Conservation (phyloP, 495 filamentous ascomycete genomes). For the Aspergillus haitiensis region DNA sequence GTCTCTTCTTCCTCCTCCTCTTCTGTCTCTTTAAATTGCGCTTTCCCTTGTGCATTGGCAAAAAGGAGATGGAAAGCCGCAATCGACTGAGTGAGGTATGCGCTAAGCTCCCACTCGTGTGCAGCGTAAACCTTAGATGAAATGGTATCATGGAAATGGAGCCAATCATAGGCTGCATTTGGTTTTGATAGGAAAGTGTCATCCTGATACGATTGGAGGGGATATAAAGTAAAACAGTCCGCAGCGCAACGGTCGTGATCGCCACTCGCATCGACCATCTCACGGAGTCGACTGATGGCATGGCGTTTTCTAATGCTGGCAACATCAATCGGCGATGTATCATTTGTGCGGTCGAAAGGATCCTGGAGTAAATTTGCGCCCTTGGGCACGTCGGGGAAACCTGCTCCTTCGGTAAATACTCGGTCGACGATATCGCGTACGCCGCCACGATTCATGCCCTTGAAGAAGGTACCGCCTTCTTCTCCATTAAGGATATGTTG, state of each 20-base stretch:
- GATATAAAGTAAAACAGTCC: slow-evolving; percentile 81
- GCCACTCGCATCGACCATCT: slow-evolving; percentile 86
- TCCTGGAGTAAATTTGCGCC: slow-evolving; percentile 37
- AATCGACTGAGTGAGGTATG: slow-evolving; percentile 81
- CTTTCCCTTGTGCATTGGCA: slow-evolving; percentile 52
- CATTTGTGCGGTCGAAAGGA: slow-evolving; percentile 30
- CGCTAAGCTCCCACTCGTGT: slow-evolving; percentile 85
- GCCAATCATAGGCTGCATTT: slow-evolving; percentile 83
- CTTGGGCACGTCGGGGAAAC: slow-evolving; percentile 64
- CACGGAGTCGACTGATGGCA: slow-evolving; percentile 74
- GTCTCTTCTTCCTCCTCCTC: slow-evolving; percentile 55
- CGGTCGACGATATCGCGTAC: slow-evolving; percentile 80
- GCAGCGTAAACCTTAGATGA: slow-evolving; percentile 68
- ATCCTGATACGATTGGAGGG: slow-evolving; percentile 84
- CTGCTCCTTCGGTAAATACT: slow-evolving; percentile 83
- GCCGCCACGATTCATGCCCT: slow-evolving; percentile 75
- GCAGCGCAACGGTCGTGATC: slow-evolving; percentile 84
- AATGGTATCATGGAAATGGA: slow-evolving; percentile 86
- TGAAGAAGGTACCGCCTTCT: slow-evolving; percentile 73
- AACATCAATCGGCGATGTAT: slow-evolving; percentile 52
- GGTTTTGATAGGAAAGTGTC: slow-evolving; percentile 90
- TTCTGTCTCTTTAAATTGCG: slow-evolving; percentile 41
- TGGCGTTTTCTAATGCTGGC: slow-evolving; percentile 73
- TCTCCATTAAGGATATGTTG: slow-evolving; percentile 67
- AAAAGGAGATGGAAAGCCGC: slow-evolving; percentile 93